phyloP scores from a whole-genome alignment of 148 eudicot species.

The Polygonum maritimum region DNA sequence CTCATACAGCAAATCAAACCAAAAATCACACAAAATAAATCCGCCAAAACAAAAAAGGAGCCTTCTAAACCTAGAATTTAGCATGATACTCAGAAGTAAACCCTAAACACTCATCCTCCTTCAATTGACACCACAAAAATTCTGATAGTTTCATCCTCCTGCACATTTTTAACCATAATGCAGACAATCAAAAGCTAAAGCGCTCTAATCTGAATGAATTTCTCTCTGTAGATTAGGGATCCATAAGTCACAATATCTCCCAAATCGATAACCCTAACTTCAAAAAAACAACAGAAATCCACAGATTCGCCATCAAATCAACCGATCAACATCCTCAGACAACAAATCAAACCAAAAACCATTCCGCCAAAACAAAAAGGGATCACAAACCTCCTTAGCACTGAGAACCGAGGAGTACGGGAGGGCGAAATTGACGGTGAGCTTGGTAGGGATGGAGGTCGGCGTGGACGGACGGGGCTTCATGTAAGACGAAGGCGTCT shows the following conservation, averaged over 20 bases:
- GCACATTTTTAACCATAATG: not conserved
- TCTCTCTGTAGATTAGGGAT: not conserved
- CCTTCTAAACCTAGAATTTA: too few species aligned
- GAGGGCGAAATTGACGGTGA: conserved; percentile 17
- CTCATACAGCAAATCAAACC: too few species aligned
- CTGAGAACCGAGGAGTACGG: conserved; percentile 7
- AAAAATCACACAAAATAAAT: too few species aligned
- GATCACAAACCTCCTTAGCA: conserved; percentile 8
- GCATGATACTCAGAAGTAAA: too few species aligned
- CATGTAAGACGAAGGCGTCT: conserved; percentile 10
- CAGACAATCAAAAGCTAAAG: not conserved
- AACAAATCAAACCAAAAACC: too few species aligned
- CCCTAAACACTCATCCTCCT: not conserved
- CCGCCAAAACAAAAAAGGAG: not conserved
- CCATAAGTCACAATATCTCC: not conserved
- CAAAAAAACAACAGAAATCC: not conserved
- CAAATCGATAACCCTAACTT: not conserved
- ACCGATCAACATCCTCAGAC: not conserved
- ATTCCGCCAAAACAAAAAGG: not conserved
- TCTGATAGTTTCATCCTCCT: not conserved
- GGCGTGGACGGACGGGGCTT: conserved; percentile 12
- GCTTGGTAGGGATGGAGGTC: conserved; percentile 12
- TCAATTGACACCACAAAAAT: not conserved
- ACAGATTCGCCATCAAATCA: not conserved
- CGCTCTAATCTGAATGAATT: not conserved